Evolutionary conservation across 2,329 filamentous ascomycete species (phyloP).

Genomic region (Amesomyces nigricolor): DNA sequence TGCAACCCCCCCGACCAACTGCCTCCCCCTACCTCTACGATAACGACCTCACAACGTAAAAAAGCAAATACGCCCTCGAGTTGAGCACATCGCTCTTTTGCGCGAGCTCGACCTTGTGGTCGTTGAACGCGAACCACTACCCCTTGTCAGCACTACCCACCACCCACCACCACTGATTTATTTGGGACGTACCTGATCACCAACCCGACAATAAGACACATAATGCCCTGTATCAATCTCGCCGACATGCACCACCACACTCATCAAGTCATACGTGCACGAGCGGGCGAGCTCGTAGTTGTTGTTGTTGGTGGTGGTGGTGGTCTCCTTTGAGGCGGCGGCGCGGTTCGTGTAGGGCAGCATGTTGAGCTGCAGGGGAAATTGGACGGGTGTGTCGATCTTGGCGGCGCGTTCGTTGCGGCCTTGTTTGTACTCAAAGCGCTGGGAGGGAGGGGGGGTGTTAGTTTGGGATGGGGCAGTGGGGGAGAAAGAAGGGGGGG

Average conservation of each 20-base stretch:
- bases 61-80: constrained; percentile 83
- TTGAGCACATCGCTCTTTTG: constrained; percentile 77
- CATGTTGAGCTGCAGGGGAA: constrained; percentile 84
- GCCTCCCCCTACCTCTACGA: constrained; percentile 32
- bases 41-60: constrained; percentile 68
- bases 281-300: constrained; percentile 53
- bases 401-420: constrained; percentile 72
- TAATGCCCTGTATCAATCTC: constrained; percentile 92
- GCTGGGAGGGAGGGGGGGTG: constrained; percentile 32
- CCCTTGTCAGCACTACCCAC: constrained; percentile 17
- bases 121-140: constrained; percentile 93
- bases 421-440: constrained; percentile 68
- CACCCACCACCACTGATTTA: no score
- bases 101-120: constrained; percentile 83
- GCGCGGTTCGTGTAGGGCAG: constrained; percentile 76
- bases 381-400: constrained; percentile 79
- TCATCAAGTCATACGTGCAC: constrained; percentile 80
- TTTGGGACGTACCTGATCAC: constrained; percentile 52
- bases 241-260: constrained; percentile 88
- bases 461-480: not conserved
- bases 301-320: constrained; percentile 41
- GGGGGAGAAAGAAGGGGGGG: not conserved
- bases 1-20: not conserved
- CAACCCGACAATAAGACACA: constrained; percentile 79
- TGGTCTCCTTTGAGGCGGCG: constrained; percentile 38